Conservation (phyloP, 2,329 filamentous ascomycete species). For the Ophiostoma himal-ulmi region DNA sequence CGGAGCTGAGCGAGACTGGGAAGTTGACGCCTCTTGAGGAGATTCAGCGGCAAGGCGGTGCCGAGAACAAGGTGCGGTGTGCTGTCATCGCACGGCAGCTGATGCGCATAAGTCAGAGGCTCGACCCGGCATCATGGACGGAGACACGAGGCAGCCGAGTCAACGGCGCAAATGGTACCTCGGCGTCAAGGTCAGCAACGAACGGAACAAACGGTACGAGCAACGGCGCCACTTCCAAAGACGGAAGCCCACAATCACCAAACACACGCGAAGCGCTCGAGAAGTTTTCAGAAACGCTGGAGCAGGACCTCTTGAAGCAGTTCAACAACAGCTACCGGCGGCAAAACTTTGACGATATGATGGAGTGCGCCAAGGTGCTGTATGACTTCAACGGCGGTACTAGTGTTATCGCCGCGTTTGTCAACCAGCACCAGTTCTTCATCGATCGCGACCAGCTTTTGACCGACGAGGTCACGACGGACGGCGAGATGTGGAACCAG, state of each 20-base stretch:
- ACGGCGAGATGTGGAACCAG: conserved; percentile 78
- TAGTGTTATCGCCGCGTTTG: conserved; percentile 91
- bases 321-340: conserved; percentile 96
- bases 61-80: conserved; percentile 88
- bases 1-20: conserved; percentile 85
- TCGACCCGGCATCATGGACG: conserved; percentile 72
- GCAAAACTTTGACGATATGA: conserved; percentile 97
- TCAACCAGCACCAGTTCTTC: conserved; percentile 99
- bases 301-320: conserved; percentile 90
- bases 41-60: conserved; percentile 74
- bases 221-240: conserved; percentile 33
- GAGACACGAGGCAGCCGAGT: conserved; percentile 50
- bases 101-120: conserved; percentile 84
- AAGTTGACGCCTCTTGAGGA: conserved; percentile 83
- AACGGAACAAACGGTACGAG: conserved; percentile 41
- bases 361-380: conserved; percentile 88
- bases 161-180: conserved; percentile 39
- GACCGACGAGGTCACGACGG: conserved; percentile 72
- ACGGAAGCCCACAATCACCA: conserved; percentile 33
- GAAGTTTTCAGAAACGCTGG: conserved; percentile 91
- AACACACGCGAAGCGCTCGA: conserved; percentile 87
- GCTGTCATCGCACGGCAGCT: conserved; percentile 91
- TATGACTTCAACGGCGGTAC: conserved; percentile 94
- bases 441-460: conserved; percentile 92
- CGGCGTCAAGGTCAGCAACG: conserved; percentile 34